Evolutionary conservation across 345 rosid genomes (phyloP).

Genomic region (Euphorbia pulcherrima): DNA sequence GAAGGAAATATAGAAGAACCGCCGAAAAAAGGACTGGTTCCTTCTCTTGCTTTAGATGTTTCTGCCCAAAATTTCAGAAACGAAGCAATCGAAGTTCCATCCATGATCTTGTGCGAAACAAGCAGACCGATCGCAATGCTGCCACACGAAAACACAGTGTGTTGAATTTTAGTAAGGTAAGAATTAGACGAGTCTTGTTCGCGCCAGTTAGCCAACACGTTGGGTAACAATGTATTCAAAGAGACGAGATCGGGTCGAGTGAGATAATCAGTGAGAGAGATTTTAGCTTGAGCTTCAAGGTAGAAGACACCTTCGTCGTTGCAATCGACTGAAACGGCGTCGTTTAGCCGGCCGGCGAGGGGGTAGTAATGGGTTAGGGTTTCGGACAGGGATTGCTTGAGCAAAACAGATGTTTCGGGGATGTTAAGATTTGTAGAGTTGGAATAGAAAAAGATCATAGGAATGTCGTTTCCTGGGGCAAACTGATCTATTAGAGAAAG

Average conservation of each 20-base stretch:
- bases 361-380: constrained; percentile 1
- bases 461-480: background rate
- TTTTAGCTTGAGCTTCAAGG: background rate
- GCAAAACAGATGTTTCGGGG: background rate
- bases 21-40: background rate
- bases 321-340: background rate
- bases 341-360: background rate
- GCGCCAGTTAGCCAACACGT: background rate
- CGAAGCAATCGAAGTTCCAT: background rate
- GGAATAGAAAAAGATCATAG: background rate
- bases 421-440: background rate
- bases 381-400: background rate
- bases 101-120: background rate
- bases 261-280: background rate
- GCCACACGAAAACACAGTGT: background rate
- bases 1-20: background rate
- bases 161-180: background rate
- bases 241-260: background rate
- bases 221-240: background rate
- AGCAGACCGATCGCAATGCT: background rate
- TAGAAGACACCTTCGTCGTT: background rate
- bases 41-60: too few relatives aligned
- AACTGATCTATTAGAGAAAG: background rate
- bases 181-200: background rate
- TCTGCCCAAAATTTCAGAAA: background rate